phyloP scores from a whole-genome alignment of 2,329 filamentous ascomycete species.

The Stagonosporopsis chrysanthemi region DNA sequence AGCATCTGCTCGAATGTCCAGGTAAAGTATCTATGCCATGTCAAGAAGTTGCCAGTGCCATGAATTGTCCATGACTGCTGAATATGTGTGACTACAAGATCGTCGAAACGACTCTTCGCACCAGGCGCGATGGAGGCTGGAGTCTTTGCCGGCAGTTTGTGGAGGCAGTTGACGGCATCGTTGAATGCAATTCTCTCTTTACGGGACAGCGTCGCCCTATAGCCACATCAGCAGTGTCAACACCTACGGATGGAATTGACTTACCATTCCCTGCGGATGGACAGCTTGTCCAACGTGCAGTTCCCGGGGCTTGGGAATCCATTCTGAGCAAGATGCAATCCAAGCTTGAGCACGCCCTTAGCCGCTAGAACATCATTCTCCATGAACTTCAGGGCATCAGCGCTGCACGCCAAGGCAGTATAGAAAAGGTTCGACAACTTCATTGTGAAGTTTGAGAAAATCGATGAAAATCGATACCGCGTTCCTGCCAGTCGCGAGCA shows the following conservation, averaged over 20 bases:
- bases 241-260: neutral
- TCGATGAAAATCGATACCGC: neutral
- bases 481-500: neutral
- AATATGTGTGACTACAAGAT: slow-evolving; percentile 40
- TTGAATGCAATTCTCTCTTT: neutral
- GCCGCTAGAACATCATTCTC: neutral
- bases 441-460: neutral
- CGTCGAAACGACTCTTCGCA: slow-evolving; percentile 41
- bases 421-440: neutral
- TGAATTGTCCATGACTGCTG: slow-evolving; percentile 40
- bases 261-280: neutral
- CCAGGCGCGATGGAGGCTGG: slow-evolving; percentile 32
- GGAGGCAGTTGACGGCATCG: slow-evolving; percentile 34
- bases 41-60: slow-evolving; percentile 40
- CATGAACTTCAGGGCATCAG: neutral
- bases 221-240: neutral
- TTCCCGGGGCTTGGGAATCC: neutral
- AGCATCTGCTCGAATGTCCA: slow-evolving; percentile 51
- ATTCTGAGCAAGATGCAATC: neutral
- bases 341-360: neutral
- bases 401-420: neutral
- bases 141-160: slow-evolving; percentile 31
- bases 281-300: neutral
- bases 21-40: slow-evolving; percentile 53
- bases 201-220: neutral